These are phyloP conservation scores for Lentinula boryana DNA, from an alignment of 768 basidiomycete genomes.

Conservation along the genomic window DNA sequence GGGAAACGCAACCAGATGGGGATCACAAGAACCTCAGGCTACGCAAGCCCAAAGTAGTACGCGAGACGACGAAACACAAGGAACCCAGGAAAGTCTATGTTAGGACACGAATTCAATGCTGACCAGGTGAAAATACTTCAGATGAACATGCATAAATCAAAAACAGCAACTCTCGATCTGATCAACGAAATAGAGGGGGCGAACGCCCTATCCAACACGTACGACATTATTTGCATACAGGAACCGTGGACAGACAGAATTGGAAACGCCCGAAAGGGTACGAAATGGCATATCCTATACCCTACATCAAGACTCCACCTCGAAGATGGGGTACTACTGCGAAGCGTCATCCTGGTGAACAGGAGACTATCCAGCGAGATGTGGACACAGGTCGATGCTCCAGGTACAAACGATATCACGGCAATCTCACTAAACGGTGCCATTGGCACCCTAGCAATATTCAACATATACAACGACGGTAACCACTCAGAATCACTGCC, in stretches of 20 bases:
- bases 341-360: slow-evolving; percentile 19
- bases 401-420: too few relatives aligned
- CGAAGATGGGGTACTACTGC: neutral
- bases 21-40: neutral
- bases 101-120: neutral
- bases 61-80: neutral
- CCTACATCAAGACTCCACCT: neutral
- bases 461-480: too few relatives aligned
- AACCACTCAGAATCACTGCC: too few relatives aligned
- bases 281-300: neutral
- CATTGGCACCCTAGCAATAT: too few relatives aligned
- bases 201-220: neutral
- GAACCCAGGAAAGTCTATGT: neutral
- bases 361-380: too few relatives aligned
- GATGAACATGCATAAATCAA: slow-evolving; percentile 20
- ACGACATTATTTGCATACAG: slow-evolving; percentile 21
- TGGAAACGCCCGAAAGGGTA: neutral
- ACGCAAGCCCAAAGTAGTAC: too few relatives aligned
- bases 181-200: slow-evolving; percentile 4
- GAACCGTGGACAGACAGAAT: slow-evolving; percentile 14
- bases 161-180: slow-evolving; percentile 7
- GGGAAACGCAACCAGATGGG: neutral
- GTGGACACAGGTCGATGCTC: too few relatives aligned
- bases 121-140: slow-evolving; percentile 14
- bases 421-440: too few relatives aligned